A percentile compares a stretch with the other conserved stretches of the same genome.
These are phyloP conservation scores for Pichia nanzhaoensis DNA, from an alignment of 805 yeast species.

Conservation along the genomic window DNA sequence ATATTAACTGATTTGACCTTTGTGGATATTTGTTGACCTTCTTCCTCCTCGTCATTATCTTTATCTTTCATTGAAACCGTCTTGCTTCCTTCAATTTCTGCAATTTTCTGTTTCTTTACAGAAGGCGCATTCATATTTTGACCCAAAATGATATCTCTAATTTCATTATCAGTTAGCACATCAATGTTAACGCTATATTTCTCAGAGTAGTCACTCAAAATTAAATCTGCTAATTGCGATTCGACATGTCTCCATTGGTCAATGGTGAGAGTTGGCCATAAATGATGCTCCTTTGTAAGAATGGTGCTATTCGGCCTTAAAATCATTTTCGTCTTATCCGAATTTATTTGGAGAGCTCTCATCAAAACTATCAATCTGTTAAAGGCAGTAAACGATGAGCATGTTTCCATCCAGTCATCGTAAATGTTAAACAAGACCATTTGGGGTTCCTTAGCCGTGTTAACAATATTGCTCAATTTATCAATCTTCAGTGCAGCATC, in stretches of 20 bases:
- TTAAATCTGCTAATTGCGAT: constrained; percentile 78
- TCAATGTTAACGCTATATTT: constrained; percentile 81
- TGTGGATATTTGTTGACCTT: constrained; percentile 60
- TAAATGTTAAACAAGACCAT: constrained; percentile 86
- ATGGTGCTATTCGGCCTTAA: constrained; percentile 69
- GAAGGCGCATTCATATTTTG: constrained; percentile 92
- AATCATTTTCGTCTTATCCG: constrained; percentile 68
- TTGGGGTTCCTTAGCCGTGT: constrained; percentile 86
- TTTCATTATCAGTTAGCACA: constrained; percentile 86
- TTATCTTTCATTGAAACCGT: constrained; percentile 30
- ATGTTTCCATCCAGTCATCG: constrained; percentile 85
- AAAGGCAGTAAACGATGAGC: constrained; percentile 90
- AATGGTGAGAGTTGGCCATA: constrained; percentile 87
- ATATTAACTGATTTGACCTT: constrained; percentile 82
- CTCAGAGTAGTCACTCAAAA: constrained; percentile 76
- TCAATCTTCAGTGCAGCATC: constrained; percentile 78
- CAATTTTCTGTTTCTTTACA: constrained; percentile 73
- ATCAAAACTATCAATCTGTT: constrained; percentile 78
- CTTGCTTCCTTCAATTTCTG: constrained; percentile 57
- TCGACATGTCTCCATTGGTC: constrained; percentile 94
- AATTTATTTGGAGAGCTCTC: constrained; percentile 72
- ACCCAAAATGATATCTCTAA: constrained; percentile 88
- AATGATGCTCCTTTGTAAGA: constrained; percentile 65
- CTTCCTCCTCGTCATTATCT: constrained; percentile 16
- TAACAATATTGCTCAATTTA: constrained; percentile 68